Evolutionary conservation across 805 yeast species (phyloP), one percentile per base, ranked within the genome.

Genomic region (Kuraishia molischiana): DNA sequence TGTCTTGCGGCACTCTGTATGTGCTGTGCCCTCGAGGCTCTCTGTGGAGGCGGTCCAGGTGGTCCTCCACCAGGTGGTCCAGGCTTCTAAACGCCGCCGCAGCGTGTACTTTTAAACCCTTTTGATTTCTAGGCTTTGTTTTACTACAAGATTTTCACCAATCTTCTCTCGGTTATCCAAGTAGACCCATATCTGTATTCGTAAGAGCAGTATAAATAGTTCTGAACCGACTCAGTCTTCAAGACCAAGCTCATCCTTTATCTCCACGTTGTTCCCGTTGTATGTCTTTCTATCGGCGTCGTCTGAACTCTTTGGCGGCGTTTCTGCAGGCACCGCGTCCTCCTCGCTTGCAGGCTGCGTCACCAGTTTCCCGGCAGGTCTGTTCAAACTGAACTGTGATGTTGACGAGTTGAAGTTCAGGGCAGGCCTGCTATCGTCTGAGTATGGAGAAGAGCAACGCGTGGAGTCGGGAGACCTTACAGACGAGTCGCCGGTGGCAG

Each of bases 231-330:
- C n/a, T n/a, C n/a, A n/a, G n/a, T n/a, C n/a, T n/a, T n/a, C n/a
- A n/a, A n/a, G n/a, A n/a, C n/a, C n/a, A n/a, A n/a, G 44, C 24
- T 74, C 73, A 44, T 74, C 78, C 45, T 76, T 77, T 35, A 77
- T 47, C 42, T 64, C 67, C 28, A 73, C 50, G 14, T 61, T 65
- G 48, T 77, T 78, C 1, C 82, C 83, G 47, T 77, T 77, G 47
- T 74, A 77, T 1, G 77, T 71, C 20, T 60, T 50, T 26, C 72
- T 55, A 18, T 66, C 68, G 15, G 61, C 62, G 4, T 51, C 49
- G 19, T 54, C 53, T 24, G 18, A 30, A 32, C 11, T 22, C 21
- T n/a, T 20, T 18, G 29, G 29, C 15, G 6, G 29, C 13, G 29
- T 33, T 26, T n/a, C 17, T 26, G 24, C 18, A 30, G 29, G 37